phyloP scores from a whole-genome alignment of 177 flowering plant species.

The Vitis hybrid region DNA sequence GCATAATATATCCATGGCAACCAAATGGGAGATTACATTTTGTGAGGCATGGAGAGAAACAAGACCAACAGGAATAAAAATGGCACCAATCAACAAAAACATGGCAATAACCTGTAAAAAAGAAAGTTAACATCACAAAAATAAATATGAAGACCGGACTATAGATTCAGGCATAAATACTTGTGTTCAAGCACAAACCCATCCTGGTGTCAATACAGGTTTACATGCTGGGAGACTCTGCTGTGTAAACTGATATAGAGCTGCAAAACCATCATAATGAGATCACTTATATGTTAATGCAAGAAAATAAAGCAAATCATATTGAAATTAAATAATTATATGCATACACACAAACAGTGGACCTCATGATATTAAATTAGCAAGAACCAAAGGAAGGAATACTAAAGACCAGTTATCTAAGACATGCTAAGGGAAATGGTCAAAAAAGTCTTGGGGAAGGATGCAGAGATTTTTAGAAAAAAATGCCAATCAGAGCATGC shows the following conservation, averaged over 20 bases:
- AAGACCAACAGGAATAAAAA: constrained; percentile 72
- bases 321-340: not conserved
- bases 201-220: constrained; percentile 73
- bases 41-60: constrained; percentile 57
- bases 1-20: constrained; percentile 7
- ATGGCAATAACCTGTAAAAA: constrained; percentile 52
- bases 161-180: not conserved
- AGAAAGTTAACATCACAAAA: constrained; percentile 12
- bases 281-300: not conserved
- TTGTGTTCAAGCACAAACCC: constrained; percentile 39
- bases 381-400: not conserved
- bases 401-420: not conserved
- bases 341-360: too few relatives aligned
- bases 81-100: constrained; percentile 49
- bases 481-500: not conserved
- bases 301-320: not conserved
- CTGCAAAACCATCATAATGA: constrained; percentile 39
- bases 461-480: not conserved
- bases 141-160: not conserved
- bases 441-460: not conserved
- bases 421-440: not conserved
- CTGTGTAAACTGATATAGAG: constrained; percentile 60
- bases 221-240: constrained; percentile 87
- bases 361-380: too few relatives aligned
- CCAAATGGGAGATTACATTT: constrained; percentile 34